Evolutionary conservation across 305 asterid species (phyloP), one percentile per base, ranked within the genome.

Genomic region (Caryopteris hybrid): DNA sequence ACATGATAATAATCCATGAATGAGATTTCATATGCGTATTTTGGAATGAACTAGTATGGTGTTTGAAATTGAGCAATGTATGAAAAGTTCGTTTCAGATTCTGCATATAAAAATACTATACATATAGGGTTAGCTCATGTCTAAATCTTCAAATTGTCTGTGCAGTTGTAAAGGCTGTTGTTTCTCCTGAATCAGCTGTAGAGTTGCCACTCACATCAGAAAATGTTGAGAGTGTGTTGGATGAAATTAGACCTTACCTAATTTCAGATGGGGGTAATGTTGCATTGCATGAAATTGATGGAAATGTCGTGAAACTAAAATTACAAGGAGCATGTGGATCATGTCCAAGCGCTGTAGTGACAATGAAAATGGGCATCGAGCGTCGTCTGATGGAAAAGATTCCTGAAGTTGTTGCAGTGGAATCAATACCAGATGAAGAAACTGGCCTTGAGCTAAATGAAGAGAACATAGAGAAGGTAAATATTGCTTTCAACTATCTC

Each of bases 321-420:
- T 70, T 95, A 60, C 97, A 89, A 76, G 99, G 98, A 68, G 99
- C 99, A 1, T 95, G 99, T 80, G 99, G 99, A 61, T 95, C 99
- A 27, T 91, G 99, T 71, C 99, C 99, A 4, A 95, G 98, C 72
- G 69, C 99, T 57, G 85, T 79, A 42, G 71, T 72, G 72, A 95
- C 99, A 0, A 88, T 95, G 99, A 95, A 95, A 75, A 50, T 95
- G 92, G 98, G 98, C 46, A 91, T 95, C 72, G 99, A 94, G 80
- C 94, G 91, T 11, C 92, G 94, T 43, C 76, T 88, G 48, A 87
- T 91, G 96, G 99, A 95, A 69, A 95, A 85, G 85, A 83, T 95
- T 52, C 99, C 99, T 47, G 92, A 84, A 77, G 83, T 95, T 55
- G 88, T 88, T 75, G 94, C 97, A 8, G 98, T 95, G 77, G 99